Evolutionary conservation across 2,329 filamentous ascomycete genomes (phyloP), one percentile per base, ranked within the genome.

Genomic region (Elsinoe arachidis): DNA sequence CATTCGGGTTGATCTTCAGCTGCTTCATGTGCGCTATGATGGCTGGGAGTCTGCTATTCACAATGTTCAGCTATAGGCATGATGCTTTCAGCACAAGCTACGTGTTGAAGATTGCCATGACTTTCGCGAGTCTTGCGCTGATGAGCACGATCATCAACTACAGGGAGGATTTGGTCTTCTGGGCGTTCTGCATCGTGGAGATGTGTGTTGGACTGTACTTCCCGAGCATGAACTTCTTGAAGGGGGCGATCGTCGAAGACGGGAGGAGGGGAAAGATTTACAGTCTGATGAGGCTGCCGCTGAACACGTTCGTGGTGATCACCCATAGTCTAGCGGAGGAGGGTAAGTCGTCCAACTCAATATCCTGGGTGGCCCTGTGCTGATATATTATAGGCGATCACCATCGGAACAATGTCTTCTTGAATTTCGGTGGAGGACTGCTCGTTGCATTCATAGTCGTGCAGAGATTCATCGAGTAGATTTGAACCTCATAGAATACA

Each of bases 1-100:
- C 71, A 0, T 77, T 79, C 37, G 78, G 80, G 6, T 72, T 81
- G 54, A 78, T 81, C 44, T 82, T 83, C 60, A 76, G 78, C 43
- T 75, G 74, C 39, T 80, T 83, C 65, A 83, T 84, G 81, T 77
- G 76, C 19, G 74, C 78, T 5, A 80, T 81, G 67, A 81, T 82
- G 68, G 73, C 81, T 5, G 80, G 81, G n/a, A 81, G 80, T 1
- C 72, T 82, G 23, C 61, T 77, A 5, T 83, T 82, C 66, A 76
- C 74, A 60, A 63, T 71, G 30, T 57, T 69, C 53, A 66, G 65
- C 54, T 67, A 55, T 62, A 69, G 43, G 64, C 65, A 69, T 14
- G 60, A 65, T 65, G 21, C 46, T 59, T 10, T 59, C 58, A 57
- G 43, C 52, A 38, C 57, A 63, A 61, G 64, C 21, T 64, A 62